Evolutionary conservation across 83 land plant species (phyloP).

Genomic region (Larix sibirica): DNA sequence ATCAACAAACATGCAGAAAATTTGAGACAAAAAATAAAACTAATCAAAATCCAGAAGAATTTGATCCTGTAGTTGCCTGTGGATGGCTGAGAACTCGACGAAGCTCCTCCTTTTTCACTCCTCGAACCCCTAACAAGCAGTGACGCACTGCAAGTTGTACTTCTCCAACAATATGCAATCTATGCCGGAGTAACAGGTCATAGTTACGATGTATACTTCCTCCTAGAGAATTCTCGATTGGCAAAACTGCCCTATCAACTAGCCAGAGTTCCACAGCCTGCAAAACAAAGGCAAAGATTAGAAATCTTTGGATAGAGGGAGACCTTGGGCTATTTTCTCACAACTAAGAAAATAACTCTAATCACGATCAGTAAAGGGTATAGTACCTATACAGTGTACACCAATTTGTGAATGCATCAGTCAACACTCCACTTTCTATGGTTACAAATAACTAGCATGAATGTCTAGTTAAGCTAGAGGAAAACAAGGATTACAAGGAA

Average conservation of each 20-base stretch:
- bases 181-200: constrained; percentile 82
- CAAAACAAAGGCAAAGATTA: constrained; percentile 15
- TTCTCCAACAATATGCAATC: constrained; percentile 89
- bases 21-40: not conserved
- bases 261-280: constrained; percentile 88
- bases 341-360: not conserved
- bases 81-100: constrained; percentile 87
- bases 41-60: not conserved
- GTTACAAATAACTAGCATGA: not conserved
- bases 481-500: not conserved
- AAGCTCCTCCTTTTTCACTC: constrained; percentile 67
- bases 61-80: constrained; percentile 40
- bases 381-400: not conserved
- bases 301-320: not conserved
- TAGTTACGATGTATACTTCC: constrained; percentile 91
- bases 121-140: constrained; percentile 76
- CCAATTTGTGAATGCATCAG: not conserved
- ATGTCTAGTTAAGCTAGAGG: not conserved
- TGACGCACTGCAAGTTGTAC: constrained; percentile 79
- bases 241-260: constrained; percentile 90
- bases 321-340: not conserved
- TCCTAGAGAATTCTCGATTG: constrained; percentile 86
- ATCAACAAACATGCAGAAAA: not conserved
- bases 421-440: not conserved
- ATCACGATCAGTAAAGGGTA: constrained; percentile 5